phyloP scores from a whole-genome alignment of 192 early-diverging fungal species.

The Podila horticola region DNA sequence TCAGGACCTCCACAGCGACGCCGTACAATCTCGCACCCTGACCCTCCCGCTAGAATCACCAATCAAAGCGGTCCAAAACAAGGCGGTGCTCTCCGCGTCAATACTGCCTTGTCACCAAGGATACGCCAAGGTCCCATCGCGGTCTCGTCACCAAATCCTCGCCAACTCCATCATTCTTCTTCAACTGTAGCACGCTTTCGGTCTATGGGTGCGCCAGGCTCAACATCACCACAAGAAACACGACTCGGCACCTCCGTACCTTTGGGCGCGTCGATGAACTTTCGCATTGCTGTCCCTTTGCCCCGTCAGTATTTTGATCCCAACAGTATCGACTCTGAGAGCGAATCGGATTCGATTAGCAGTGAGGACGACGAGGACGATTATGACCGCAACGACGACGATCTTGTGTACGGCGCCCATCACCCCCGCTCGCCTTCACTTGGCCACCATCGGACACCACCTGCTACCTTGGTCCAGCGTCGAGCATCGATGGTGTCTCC shows the following conservation, averaged over 20 bases:
- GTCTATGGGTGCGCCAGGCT: not conserved
- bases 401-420: constrained; percentile 15
- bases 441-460: not conserved
- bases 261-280: constrained; percentile 38
- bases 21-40: constrained; percentile 32
- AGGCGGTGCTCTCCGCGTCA: constrained; percentile 10
- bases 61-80: too few relatives aligned
- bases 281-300: constrained; percentile 34
- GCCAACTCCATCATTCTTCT: not conserved
- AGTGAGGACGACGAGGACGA: constrained; percentile 41
- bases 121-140: constrained; percentile 27
- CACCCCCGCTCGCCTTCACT: not conserved
- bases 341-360: constrained; percentile 48
- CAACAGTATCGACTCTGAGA: constrained; percentile 22
- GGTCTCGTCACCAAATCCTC: not conserved
- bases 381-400: constrained; percentile 41
- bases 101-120: constrained; percentile 28
- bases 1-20: constrained; percentile 21
- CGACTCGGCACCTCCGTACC: constrained; percentile 42
- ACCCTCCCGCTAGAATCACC: not conserved
- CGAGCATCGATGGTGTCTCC: not conserved
- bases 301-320: constrained; percentile 39
- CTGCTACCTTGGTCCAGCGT: not conserved
- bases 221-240: constrained; percentile 7
- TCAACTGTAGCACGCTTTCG: not conserved